Base-by-base conservation (phyloP, 352 stramenopile species). In the Phytophthora niederhauseri region DNA sequence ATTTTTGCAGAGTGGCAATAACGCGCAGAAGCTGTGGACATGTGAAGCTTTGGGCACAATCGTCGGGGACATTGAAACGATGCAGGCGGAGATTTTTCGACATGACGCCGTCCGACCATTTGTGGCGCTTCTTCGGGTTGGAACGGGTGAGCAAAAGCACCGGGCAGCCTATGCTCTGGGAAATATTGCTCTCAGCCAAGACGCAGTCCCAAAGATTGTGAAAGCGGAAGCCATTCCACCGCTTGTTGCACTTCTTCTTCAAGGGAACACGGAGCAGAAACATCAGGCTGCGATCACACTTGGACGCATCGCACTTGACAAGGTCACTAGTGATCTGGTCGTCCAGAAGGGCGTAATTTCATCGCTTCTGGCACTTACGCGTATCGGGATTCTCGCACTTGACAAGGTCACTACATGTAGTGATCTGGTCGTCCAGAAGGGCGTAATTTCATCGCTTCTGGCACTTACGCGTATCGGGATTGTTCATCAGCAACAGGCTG, bases 21-120 rank as follows among this genome's bases (percentile, higher is more conserved):
- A 61, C 5, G 28, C 22, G 3, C 55, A 52, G 15, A 61, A 61
- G 24, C 6, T 61, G 7, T 61, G 55, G 55, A 52, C 38, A 28
- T 24, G 38, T 0, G 55, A 61, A 24, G 55, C 55, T 3, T 17
- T 61, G 4, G 55, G 36, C 3, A 24, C 52, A 15, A 17, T 61
- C 4, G 38, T 38, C 1, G 8, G 52, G 15, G 50, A 51, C 9
- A 61, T 53, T 17, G 55, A 61, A 9, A 52, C 12, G 20, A 61
- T 52, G 4, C 12, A 38, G 41, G 22, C 36, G 14, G 55, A 61
- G 22, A 52, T 61, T 22, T 43, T 41, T 3, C 36, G 24, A 19
- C 20, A 41, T 14, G 24, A 61, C 19, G 38, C 38, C 12, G 8
- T 45, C 28, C 6, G 24, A 36, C 22, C 28, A 11, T 38, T 61